Evolutionary conservation across 2,329 filamentous ascomycete genomes (phyloP).

Genomic region (Neonectria ditissima): DNA sequence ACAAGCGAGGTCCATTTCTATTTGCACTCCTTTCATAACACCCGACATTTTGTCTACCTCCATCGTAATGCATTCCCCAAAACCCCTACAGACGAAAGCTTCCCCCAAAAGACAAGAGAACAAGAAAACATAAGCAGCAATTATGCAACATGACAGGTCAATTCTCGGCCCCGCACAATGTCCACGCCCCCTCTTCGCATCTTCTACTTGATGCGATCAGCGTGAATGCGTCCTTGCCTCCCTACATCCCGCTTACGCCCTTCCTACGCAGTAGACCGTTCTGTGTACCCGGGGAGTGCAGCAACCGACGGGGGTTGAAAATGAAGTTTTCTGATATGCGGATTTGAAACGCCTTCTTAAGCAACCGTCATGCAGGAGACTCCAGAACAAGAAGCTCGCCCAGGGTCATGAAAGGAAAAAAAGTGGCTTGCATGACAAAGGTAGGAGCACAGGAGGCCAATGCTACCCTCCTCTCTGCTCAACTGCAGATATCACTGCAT

Average conservation of each 20-base stretch:
- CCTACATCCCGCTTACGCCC: conserved; percentile 13
- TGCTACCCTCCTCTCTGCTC: conserved; percentile 25
- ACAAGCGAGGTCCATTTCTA: conserved; percentile 23
- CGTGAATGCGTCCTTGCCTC: conserved; percentile 18
- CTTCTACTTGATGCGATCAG: conserved; percentile 37
- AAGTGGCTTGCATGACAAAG: conserved; percentile 10
- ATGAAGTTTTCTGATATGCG: conserved; percentile 14
- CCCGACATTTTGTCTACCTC: conserved; percentile 25
- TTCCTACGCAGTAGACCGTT: not conserved
- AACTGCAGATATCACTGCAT: not conserved
- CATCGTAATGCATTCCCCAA: conserved; percentile 34
- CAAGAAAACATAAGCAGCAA: conserved; percentile 28
- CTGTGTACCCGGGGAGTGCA: conserved; percentile 3
- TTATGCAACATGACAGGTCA: conserved; percentile 41
- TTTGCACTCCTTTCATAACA: conserved; percentile 27
- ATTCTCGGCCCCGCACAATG: conserved; percentile 33
- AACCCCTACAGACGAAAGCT: conserved; percentile 19
- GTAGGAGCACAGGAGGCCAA: conserved; percentile 16
- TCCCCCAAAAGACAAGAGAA: conserved; percentile 19
- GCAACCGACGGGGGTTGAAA: conserved; percentile 2
- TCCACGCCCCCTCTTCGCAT: conserved; percentile 28
- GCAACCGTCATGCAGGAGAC: conserved; percentile 34
- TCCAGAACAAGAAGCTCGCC: conserved; percentile 30
- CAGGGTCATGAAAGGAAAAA: conserved; percentile 20
- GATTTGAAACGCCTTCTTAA: conserved; percentile 19